Percentiles rank a stretch among this genome's conserved stretches.
Evolutionary conservation across 306 rosid species (phyloP).

Genomic region (Leucaena leucocephala): DNA sequence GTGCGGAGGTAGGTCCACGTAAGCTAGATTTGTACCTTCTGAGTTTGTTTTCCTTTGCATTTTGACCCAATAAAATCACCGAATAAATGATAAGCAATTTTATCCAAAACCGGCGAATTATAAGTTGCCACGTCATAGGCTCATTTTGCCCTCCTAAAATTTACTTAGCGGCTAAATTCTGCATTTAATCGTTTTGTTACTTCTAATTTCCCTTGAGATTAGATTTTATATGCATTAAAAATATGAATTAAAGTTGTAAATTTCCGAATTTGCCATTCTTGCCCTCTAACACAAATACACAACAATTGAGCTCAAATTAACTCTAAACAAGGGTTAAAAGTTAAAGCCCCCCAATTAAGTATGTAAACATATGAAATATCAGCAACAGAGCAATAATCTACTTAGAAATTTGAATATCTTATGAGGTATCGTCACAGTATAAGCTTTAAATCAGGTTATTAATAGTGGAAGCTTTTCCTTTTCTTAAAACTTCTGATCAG

Average conservation of each 20-base stretch:
- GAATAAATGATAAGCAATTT: not conserved
- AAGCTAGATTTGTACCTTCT: not conserved
- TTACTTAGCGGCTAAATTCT: not conserved
- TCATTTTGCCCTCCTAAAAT: not conserved
- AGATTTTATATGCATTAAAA: not conserved
- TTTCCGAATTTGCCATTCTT: too few species aligned
- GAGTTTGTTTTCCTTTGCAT: not conserved
- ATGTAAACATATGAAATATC: too few species aligned
- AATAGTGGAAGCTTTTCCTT: not conserved
- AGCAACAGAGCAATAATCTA: not conserved
- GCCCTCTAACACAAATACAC: too few species aligned
- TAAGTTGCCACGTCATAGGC: not conserved
- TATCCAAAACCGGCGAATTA: not conserved
- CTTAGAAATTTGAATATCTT: not conserved
- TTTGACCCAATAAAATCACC: slow-evolving; percentile 1
- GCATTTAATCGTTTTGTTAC: not conserved
- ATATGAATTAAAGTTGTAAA: too few species aligned
- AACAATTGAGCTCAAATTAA: too few species aligned
- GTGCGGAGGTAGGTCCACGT: not conserved
- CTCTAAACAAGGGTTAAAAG: too few species aligned
- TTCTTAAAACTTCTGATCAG: not conserved
- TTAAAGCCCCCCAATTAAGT: too few species aligned
- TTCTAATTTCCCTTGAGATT: not conserved
- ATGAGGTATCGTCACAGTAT: not conserved
- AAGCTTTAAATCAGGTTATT: not conserved